A percentile compares a stretch with the other conserved stretches of the same genome.
phyloP scores from a whole-genome alignment of 257 asterid species.

The Nicotiana obtusifolia region DNA sequence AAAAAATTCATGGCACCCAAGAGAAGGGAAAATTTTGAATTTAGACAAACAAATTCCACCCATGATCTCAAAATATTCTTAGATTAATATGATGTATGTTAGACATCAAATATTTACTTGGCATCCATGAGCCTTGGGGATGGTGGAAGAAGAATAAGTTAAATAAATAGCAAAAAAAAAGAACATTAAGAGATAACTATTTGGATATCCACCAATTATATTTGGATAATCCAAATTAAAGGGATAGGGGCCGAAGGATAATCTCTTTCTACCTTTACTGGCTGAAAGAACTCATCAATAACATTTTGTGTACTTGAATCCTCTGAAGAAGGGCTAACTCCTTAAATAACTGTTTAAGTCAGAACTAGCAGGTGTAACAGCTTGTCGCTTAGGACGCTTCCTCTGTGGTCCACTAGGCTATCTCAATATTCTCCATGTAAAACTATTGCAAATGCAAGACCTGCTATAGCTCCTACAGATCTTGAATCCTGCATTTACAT shows the following conservation, averaged over 20 bases:
- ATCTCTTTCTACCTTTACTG: constrained; percentile 49
- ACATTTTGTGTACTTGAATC: constrained; percentile 63
- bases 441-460: constrained; percentile 73
- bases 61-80: not conserved
- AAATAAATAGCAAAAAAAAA: not conserved
- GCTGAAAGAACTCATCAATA: constrained; percentile 76
- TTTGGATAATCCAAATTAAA: not conserved
- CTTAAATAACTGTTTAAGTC: constrained; percentile 37
- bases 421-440: constrained; percentile 79
- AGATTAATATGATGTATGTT: not conserved
- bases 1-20: not conserved
- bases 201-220: constrained; percentile 21
- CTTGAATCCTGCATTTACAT: constrained; percentile 55
- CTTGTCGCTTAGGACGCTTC: constrained; percentile 60
- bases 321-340: constrained; percentile 38
- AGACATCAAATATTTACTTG: not conserved
- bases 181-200: constrained; percentile 30
- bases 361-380: constrained; percentile 50
- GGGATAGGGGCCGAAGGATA: not conserved
- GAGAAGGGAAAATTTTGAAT: not conserved
- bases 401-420: constrained; percentile 60
- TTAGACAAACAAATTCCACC: not conserved
- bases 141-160: not conserved
- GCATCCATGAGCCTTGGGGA: not conserved
- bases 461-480: constrained; percentile 77